Evolutionary conservation across 2,329 filamentous ascomycete species (phyloP).

Genomic region (Aspergillus sp.): DNA sequence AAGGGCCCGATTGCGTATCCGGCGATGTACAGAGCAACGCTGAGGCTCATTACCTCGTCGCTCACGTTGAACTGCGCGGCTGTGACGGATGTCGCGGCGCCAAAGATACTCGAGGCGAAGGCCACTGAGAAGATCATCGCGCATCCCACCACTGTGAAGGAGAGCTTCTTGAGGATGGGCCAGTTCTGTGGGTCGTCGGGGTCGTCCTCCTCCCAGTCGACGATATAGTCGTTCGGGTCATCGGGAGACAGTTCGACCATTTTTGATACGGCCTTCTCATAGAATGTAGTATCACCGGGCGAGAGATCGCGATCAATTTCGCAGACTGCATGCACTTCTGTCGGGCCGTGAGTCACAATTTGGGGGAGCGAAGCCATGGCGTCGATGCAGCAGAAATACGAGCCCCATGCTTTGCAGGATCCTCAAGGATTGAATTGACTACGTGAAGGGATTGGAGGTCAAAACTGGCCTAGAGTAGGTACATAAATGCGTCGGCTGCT

Average conservation of each 20-base stretch:
- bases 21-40: slow-evolving; percentile 45
- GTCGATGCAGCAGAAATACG: too few relatives aligned
- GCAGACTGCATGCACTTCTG: too few relatives aligned
- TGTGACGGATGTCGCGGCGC: slow-evolving; percentile 38
- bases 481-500: not conserved
- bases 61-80: slow-evolving; percentile 44
- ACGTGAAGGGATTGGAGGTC: too few relatives aligned
- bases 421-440: too few relatives aligned
- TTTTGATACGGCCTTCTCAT: too few relatives aligned
- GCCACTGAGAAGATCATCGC: slow-evolving; percentile 44
- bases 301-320: too few relatives aligned
- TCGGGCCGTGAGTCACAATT: too few relatives aligned
- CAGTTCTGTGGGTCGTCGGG: slow-evolving; percentile 36
- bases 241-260: too few relatives aligned
- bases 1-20: slow-evolving; percentile 21
- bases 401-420: too few relatives aligned
- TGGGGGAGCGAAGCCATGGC: too few relatives aligned
- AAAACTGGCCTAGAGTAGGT: not conserved
- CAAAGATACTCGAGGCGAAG: slow-evolving; percentile 46
- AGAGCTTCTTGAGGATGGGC: slow-evolving; percentile 26
- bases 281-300: too few relatives aligned
- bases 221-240: slow-evolving; percentile 9
- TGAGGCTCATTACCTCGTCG: slow-evolving; percentile 48
- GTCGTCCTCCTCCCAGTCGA: slow-evolving; percentile 35
- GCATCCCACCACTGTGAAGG: slow-evolving; percentile 12